Evolutionary conservation across 306 rosid species (phyloP).

Genomic region (Mucuna pruriens): DNA sequence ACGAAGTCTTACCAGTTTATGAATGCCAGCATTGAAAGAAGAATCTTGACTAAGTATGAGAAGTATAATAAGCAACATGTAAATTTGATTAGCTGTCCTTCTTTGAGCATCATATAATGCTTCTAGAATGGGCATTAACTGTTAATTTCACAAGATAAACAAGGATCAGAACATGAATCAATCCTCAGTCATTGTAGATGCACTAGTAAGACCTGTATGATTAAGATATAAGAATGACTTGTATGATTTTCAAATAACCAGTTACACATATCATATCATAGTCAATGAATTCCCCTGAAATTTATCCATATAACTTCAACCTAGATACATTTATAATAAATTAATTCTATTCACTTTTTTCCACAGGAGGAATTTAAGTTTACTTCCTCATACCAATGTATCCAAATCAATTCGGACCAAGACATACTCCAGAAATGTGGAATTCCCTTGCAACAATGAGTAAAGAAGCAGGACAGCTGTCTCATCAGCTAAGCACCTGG

Average conservation of each 20-base stretch:
- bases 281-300: background rate
- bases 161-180: constrained; percentile 13
- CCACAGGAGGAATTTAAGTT: constrained; percentile 14
- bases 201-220: background rate
- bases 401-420: constrained; percentile 88
- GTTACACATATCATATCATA: background rate
- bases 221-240: constrained; percentile 3
- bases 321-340: background rate
- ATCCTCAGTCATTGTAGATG: background rate
- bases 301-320: background rate
- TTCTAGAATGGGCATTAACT: constrained; percentile 85
- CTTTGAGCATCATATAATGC: constrained; percentile 70
- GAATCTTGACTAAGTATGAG: constrained; percentile 89
- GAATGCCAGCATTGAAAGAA: constrained; percentile 80
- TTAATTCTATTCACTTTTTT: background rate
- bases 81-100: constrained; percentile 77
- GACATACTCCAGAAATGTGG: constrained; percentile 74
- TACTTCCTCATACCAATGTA: constrained; percentile 64
- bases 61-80: constrained; percentile 79
- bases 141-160: constrained; percentile 45
- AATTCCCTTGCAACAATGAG: constrained; percentile 79
- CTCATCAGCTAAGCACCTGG: constrained; percentile 81
- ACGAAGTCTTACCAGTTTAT: constrained; percentile 66
- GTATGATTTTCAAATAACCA: background rate
- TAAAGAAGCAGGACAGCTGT: constrained; percentile 77